Evolutionary conservation across 1,139 yeast species (phyloP), one percentile per base, ranked within the genome.

Genomic region (Lodderomyces theae): DNA sequence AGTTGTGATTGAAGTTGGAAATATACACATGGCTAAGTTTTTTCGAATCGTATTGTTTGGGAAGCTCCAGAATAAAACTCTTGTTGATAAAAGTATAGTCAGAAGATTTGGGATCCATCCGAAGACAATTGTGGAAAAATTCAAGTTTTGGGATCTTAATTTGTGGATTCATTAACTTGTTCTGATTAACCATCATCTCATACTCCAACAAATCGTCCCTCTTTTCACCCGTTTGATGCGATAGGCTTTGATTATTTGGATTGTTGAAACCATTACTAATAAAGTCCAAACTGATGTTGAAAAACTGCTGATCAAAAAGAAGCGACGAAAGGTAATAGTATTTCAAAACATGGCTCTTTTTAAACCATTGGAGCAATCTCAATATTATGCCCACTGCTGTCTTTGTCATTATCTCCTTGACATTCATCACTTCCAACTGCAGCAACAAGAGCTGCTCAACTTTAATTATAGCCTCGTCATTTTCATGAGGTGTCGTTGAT

Each of bases 331-430:
- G 64, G 54, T 83, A 86, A 57, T 89, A 95, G 56, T 75, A 81
- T 58, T 90, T 90, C 50, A 89, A 61, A 2, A 88, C 66, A 59
- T 92, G 96, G 39, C 80, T 83, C 10, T 74, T 61, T 53, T 85
- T 86, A 57, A 88, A 83, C 97, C 97, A 92, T 51, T 74, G 74
- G 25, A 83, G 58, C 22, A 92, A 57, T 15, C 77, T 51, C 5
- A 66, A 52, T 1, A 88, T 44, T 1, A 80, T 73, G 2, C 78
- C 75, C 1, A 84, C 69, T 3, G 84, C 72, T 2, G 85, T 79
- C 50, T 84, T 86, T 41, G 85, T 56, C 0, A 83, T 68, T 2
- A 79, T 66, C 53, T 86, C 95, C 49, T 84, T 84, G 15, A 78
- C 68, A 45, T 82, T 72, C 3, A 72, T 48, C 3, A 80, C 67